phyloP scores from a whole-genome alignment of 2,329 filamentous ascomycete species.

The Pleomassaria siparia region DNA sequence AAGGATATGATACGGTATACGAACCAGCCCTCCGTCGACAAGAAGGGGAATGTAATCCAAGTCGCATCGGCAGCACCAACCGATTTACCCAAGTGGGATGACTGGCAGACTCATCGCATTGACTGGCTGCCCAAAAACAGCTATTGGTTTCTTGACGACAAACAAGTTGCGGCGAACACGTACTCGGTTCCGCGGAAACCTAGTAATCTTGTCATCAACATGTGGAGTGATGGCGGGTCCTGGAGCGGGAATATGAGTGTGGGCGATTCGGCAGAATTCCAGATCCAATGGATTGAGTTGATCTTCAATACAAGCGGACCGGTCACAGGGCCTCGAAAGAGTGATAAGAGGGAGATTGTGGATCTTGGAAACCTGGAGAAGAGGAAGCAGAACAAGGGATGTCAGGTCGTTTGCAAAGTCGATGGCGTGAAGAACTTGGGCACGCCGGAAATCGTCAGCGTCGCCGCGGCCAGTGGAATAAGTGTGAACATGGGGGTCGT shows the following conservation, averaged over 20 bases:
- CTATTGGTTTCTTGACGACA: slow-evolving; percentile 59
- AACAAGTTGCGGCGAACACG: slow-evolving; percentile 54
- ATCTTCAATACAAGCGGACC: slow-evolving; percentile 51
- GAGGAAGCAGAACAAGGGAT: slow-evolving; percentile 25
- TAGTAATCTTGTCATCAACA: slow-evolving; percentile 59
- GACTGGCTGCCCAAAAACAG: slow-evolving; percentile 60
- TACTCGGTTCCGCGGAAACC: slow-evolving; percentile 59
- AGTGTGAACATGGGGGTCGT: slow-evolving; percentile 32
- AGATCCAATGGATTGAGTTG: slow-evolving; percentile 66
- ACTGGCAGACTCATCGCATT: slow-evolving; percentile 62
- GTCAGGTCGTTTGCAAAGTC: slow-evolving; percentile 41
- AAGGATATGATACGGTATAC: slow-evolving; percentile 54
- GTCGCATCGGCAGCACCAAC: slow-evolving; percentile 53
- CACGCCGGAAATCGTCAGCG: slow-evolving; percentile 36
- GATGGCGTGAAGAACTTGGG: slow-evolving; percentile 38
- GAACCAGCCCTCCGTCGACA: slow-evolving; percentile 59
- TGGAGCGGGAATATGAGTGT: slow-evolving; percentile 63
- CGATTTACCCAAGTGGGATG: slow-evolving; percentile 53
- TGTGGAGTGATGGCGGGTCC: slow-evolving; percentile 62
- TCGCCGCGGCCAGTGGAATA: slow-evolving; percentile 15
- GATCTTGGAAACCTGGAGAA: slow-evolving; percentile 10
- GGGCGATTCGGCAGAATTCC: slow-evolving; percentile 54
- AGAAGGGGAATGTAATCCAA: slow-evolving; percentile 48
- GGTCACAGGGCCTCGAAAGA: slow-evolving; percentile 22
- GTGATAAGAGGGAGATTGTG: slow-evolving; percentile 20